Conservation (phyloP, 345 rosid genomes). For the Orychophragmus violaceus region DNA sequence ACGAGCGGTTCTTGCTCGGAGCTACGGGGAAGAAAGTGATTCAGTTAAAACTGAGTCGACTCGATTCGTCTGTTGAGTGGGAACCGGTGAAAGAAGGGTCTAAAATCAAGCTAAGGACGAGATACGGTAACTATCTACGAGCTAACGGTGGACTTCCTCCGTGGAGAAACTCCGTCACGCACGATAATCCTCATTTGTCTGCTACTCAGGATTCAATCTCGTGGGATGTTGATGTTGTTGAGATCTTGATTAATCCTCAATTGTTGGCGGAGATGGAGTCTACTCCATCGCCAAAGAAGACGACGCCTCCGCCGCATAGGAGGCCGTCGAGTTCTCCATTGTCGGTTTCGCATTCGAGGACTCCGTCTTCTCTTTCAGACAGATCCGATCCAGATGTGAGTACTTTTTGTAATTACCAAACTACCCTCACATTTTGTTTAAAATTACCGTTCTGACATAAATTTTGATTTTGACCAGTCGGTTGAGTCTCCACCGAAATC, state of each 20-base stretch:
- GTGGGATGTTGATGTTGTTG: slow-evolving; percentile 71
- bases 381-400: slow-evolving; percentile 62
- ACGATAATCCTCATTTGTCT: slow-evolving; percentile 58
- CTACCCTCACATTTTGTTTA: not conserved
- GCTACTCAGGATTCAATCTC: slow-evolving; percentile 60
- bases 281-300: slow-evolving; percentile 12
- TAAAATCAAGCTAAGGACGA: slow-evolving; percentile 48
- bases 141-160: slow-evolving; percentile 77
- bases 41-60: slow-evolving; percentile 46
- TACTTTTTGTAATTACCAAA: slow-evolving; percentile 1
- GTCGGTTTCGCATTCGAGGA: slow-evolving; percentile 27
- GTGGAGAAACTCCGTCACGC: slow-evolving; percentile 73
- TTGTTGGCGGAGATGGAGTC: not conserved
- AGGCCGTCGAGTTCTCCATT: slow-evolving; percentile 39
- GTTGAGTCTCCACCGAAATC: slow-evolving; percentile 68
- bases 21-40: slow-evolving; percentile 68
- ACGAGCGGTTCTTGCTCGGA: slow-evolving; percentile 67
- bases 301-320: slow-evolving; percentile 32
- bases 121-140: slow-evolving; percentile 56
- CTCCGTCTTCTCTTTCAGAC: slow-evolving; percentile 42
- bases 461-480: slow-evolving; percentile 40
- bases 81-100: slow-evolving; percentile 62
- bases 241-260: slow-evolving; percentile 30
- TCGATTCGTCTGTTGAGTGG: slow-evolving; percentile 64
- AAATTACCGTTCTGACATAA: not conserved